These are phyloP conservation scores for Lasiodiplodia sp. DNA, from an alignment of 2,329 filamentous ascomycete species.

Conservation along the genomic window DNA sequence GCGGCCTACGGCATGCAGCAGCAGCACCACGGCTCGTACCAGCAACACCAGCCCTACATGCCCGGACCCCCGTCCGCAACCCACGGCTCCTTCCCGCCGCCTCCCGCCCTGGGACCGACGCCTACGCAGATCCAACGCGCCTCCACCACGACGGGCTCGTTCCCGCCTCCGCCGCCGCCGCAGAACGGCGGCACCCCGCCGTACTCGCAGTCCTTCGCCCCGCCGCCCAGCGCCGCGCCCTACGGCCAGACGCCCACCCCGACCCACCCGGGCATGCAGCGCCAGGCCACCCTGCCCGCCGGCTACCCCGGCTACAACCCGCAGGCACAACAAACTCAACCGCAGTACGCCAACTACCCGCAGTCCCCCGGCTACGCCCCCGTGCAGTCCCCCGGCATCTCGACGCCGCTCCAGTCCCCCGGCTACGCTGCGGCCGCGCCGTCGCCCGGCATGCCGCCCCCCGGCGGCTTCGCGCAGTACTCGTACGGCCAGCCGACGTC, in stretches of 20 bases:
- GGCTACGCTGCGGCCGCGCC: slow-evolving; percentile 44
- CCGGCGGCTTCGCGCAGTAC: slow-evolving; percentile 66
- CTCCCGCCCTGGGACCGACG: slow-evolving; percentile 35
- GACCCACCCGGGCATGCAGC: slow-evolving; percentile 38
- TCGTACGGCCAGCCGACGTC: slow-evolving; percentile 42
- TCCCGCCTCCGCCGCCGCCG: slow-evolving; percentile 41
- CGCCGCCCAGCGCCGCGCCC: slow-evolving; percentile 43
- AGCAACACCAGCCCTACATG: slow-evolving; percentile 48
- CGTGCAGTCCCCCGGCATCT: slow-evolving; percentile 35
- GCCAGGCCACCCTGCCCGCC: slow-evolving; percentile 42
- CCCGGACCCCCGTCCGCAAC: slow-evolving; percentile 49
- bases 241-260: slow-evolving; percentile 34
- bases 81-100: slow-evolving; percentile 41
- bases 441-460: slow-evolving; percentile 51
- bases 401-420: slow-evolving; percentile 42
- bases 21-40: slow-evolving; percentile 40
- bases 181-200: slow-evolving; percentile 31
- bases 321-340: slow-evolving; percentile 34
- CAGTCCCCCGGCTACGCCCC: slow-evolving; percentile 41
- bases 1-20: slow-evolving; percentile 38
- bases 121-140: slow-evolving; percentile 40
- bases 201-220: slow-evolving; percentile 46
- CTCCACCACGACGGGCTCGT: slow-evolving; percentile 45
- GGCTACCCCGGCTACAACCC: slow-evolving; percentile 37
- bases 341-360: slow-evolving; percentile 50